Percentiles rank a stretch among this genome's conserved stretches.
Conservation (phyloP, 2,329 filamentous ascomycete species). For the Aspergillus sojae region DNA sequence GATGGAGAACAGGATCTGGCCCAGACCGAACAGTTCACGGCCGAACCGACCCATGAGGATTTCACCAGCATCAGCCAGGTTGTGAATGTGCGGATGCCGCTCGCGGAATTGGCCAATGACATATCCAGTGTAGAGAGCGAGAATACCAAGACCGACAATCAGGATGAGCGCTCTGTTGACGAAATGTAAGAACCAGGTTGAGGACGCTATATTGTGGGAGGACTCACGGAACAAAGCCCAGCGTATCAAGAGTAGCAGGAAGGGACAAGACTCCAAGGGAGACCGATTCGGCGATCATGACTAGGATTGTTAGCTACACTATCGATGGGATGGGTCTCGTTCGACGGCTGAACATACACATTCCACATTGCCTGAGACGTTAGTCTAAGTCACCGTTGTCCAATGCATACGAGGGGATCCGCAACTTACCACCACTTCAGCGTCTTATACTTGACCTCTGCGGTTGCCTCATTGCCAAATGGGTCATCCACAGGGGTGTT, state of each 20-base stretch:
- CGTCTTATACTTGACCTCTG: conserved; percentile 52
- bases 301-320: conserved; percentile 17
- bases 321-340: not conserved
- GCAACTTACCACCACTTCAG: conserved; percentile 42
- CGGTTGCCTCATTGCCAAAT: conserved; percentile 35
- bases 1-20: conserved; percentile 65
- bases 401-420: too few relatives aligned
- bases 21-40: conserved; percentile 63
- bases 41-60: conserved; percentile 64
- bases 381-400: conserved; percentile 34
- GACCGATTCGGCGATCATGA: conserved; percentile 61
- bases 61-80: conserved; percentile 68
- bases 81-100: conserved; percentile 61
- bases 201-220: not conserved
- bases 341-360: conserved; percentile 29
- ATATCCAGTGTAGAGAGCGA: conserved; percentile 62
- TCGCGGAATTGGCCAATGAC: conserved; percentile 62
- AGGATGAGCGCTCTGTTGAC: conserved; percentile 51
- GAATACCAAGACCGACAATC: conserved; percentile 56
- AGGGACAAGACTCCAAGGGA: conserved; percentile 60
- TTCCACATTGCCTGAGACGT: conserved; percentile 37
- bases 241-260: conserved; percentile 52
- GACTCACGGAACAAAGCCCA: conserved; percentile 55
- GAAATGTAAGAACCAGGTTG: not conserved
- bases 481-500: conserved; percentile 25